Evolutionary conservation across 139 green algal genomes (phyloP).

Genomic region (Gonium pectorale): DNA sequence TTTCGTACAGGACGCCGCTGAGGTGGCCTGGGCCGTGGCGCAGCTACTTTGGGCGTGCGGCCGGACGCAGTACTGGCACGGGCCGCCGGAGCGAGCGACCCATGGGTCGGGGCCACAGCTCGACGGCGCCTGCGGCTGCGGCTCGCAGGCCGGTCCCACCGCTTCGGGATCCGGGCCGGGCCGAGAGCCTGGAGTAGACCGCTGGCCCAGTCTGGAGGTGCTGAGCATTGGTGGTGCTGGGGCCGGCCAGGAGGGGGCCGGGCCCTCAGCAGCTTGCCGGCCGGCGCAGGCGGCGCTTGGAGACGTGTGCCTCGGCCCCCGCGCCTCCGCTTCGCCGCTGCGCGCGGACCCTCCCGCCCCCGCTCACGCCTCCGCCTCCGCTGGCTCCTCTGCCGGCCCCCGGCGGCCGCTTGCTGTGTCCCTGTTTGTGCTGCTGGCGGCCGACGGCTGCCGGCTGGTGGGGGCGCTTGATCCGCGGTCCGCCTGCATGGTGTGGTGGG

Average conservation of each 20-base stretch:
- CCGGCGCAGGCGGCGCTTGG: background rate
- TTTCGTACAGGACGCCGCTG: too few relatives aligned
- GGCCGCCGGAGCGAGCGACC: slow-evolving; percentile 1
- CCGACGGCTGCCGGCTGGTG: slow-evolving; percentile 5
- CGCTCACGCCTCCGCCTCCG: too few relatives aligned
- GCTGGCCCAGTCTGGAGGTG: too few relatives aligned
- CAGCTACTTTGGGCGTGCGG: slow-evolving; percentile 17
- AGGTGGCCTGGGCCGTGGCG: slow-evolving; percentile 5
- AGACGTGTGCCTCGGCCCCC: too few relatives aligned
- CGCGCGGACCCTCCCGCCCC: too few relatives aligned
- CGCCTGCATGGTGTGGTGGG: background rate
- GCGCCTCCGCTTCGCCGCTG: too few relatives aligned
- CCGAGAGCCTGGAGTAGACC: too few relatives aligned
- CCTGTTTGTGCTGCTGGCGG: background rate
- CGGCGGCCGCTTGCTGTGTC: background rate
- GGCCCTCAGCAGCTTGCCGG: too few relatives aligned
- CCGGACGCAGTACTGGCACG: background rate
- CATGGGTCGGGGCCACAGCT: background rate
- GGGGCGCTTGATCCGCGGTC: background rate
- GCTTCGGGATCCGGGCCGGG: too few relatives aligned
- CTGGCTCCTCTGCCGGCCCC: too few relatives aligned
- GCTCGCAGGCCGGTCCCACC: background rate
- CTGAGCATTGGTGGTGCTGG: too few relatives aligned
- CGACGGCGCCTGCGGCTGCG: background rate
- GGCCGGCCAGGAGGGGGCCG: too few relatives aligned